Conservation (phyloP, 768 basidiomycete species). For the Leccinum boreale region DNA sequence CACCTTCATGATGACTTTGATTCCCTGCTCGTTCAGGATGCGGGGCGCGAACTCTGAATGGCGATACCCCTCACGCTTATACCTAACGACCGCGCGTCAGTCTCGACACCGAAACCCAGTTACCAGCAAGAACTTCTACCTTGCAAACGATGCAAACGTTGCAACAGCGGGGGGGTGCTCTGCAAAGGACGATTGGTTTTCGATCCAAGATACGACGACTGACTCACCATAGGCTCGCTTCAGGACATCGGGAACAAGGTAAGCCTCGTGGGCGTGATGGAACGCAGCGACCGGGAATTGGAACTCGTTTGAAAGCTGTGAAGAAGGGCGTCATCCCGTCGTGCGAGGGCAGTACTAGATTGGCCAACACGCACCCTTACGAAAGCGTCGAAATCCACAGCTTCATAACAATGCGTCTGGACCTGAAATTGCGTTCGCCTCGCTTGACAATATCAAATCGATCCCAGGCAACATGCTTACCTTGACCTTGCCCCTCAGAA, state of each 20-base stretch:
- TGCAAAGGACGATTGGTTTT: constrained; percentile 12
- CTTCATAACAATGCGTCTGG: constrained; percentile 55
- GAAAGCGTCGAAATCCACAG: constrained; percentile 65
- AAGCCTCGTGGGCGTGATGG: constrained; percentile 79
- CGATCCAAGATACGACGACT: background rate
- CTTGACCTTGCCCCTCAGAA: constrained; percentile 72
- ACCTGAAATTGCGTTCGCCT: constrained; percentile 28
- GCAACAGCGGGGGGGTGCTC: constrained; percentile 63
- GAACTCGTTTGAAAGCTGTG: constrained; percentile 75
- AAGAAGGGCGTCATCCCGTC: background rate
- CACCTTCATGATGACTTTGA: constrained; percentile 53
- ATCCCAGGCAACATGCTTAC: constrained; percentile 30
- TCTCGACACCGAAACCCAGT: background rate
- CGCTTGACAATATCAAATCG: background rate
- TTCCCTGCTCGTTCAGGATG: constrained; percentile 47
- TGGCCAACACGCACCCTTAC: constrained; percentile 46
- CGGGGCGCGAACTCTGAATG: constrained; percentile 58
- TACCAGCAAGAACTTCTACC: constrained; percentile 24
- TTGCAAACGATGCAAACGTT: constrained; percentile 59
- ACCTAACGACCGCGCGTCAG: constrained; percentile 26
- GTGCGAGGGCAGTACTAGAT: background rate
- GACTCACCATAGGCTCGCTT: constrained; percentile 60
- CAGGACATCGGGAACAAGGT: constrained; percentile 73
- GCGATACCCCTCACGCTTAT: constrained; percentile 58
- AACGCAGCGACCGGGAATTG: constrained; percentile 71